Percentiles rank a stretch among this genome's conserved stretches.
These are phyloP conservation scores for Leishmania arabica DNA, from an alignment of 208 protist genomes.

Conservation along the genomic window DNA sequence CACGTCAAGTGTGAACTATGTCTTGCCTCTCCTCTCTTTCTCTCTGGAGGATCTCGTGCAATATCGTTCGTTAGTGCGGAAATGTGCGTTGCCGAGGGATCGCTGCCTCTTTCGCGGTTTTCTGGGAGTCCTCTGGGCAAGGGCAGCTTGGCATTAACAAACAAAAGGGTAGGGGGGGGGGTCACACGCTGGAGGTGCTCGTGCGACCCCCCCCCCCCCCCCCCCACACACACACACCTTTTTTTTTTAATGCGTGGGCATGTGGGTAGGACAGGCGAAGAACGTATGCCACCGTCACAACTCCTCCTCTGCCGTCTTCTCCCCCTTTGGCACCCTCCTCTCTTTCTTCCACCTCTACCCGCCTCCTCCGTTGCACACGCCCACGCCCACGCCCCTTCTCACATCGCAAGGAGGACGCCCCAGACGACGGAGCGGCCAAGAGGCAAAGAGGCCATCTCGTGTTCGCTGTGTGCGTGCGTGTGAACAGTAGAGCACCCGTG, in stretches of 20 bases:
- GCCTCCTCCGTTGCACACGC: not conserved
- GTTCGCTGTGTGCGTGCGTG: not conserved
- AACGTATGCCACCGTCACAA: not conserved
- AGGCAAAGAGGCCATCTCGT: not conserved
- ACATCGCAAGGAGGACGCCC: not conserved
- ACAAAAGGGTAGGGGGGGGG: too few species aligned
- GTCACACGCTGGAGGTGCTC: not conserved
- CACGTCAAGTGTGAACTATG: not conserved
- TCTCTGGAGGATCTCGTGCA: not conserved
- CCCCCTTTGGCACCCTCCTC: not conserved
- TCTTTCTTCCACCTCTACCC: not conserved
- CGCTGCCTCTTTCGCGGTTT: not conserved
- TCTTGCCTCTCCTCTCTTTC: slow-evolving; percentile 15
- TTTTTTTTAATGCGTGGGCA: not conserved
- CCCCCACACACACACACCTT: too few species aligned
- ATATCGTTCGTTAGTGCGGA: not conserved
- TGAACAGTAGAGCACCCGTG: not conserved
- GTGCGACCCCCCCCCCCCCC: not conserved
- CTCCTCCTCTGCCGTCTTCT: not conserved
- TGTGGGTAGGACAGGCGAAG: not conserved
- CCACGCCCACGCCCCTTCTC: not conserved
- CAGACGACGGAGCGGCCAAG: not conserved
- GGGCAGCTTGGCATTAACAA: not conserved
- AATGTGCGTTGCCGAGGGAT: not conserved
- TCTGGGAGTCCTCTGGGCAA: not conserved